A percentile compares a stretch with the other conserved stretches of the same genome.
These are phyloP conservation scores for Gossypium trilobum DNA, from an alignment of 441 rosid species.

Conservation along the genomic window DNA sequence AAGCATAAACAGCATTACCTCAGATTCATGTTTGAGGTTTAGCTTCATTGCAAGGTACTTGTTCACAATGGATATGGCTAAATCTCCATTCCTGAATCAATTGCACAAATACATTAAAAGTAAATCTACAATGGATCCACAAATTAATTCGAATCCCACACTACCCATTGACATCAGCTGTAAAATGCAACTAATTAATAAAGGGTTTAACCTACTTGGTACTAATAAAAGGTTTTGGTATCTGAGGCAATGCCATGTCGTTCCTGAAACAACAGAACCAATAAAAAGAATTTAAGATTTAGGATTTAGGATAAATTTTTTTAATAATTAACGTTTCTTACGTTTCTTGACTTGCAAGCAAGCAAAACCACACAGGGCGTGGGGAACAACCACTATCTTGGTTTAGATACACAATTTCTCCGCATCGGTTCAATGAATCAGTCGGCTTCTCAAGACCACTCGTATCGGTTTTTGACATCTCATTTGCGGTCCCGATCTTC, in stretches of 20 bases:
- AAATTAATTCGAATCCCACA: background rate
- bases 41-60: constrained; percentile 17
- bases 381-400: background rate
- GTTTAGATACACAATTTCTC: background rate
- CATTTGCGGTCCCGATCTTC: background rate
- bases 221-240: constrained; percentile 10
- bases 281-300: background rate
- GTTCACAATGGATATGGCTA: constrained; percentile 6
- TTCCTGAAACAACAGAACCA: constrained; percentile 1
- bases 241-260: constrained; percentile 13
- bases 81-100: constrained; percentile 14
- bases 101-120: background rate
- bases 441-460: background rate
- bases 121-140: background rate
- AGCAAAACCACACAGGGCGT: constrained; percentile 16
- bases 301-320: no score
- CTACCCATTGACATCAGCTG: background rate
- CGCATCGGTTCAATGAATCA: background rate
- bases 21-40: constrained; percentile 17
- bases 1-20: background rate
- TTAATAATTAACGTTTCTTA: constrained; percentile 2
- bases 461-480: background rate
- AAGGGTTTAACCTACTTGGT: constrained; percentile 2
- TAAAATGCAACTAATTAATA: no score
- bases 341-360: constrained; percentile 14